These are phyloP conservation scores for Amaranthus tricolor DNA, from an alignment of 179 eudicot genomes.

Conservation along the genomic window DNA sequence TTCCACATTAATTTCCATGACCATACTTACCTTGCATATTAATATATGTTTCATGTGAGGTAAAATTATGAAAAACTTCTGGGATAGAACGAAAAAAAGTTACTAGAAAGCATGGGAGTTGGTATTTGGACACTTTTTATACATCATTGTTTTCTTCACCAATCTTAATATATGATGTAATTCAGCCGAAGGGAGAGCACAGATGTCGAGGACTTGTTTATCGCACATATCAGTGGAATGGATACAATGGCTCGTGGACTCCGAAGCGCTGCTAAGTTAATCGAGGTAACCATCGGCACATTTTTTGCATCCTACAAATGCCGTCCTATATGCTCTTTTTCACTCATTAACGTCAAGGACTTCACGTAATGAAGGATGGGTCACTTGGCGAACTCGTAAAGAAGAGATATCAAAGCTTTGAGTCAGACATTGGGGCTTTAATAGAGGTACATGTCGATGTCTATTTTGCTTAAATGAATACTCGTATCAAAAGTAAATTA, in stretches of 20 bases:
- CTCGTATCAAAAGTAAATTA: too few relatives aligned
- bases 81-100: neutral
- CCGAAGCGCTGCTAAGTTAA: constrained; percentile 83
- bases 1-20: neutral
- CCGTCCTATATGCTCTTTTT: neutral
- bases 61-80: neutral
- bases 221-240: constrained; percentile 95
- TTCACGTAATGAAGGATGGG: constrained; percentile 55
- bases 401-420: constrained; percentile 90
- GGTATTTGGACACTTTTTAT: neutral
- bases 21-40: too few relatives aligned
- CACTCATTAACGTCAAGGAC: neutral
- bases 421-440: constrained; percentile 69
- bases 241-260: constrained; percentile 99
- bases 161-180: constrained; percentile 11
- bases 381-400: constrained; percentile 69
- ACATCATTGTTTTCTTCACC: neutral
- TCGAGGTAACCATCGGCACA: constrained; percentile 51
- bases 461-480: too few relatives aligned
- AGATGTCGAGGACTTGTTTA: constrained; percentile 95
- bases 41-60: neutral
- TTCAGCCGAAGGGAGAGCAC: constrained; percentile 97
- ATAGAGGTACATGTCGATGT: constrained; percentile 51
- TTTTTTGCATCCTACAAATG: neutral
- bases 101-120: neutral